phyloP scores from a whole-genome alignment of 768 basidiomycete genomes.

The Boletales sp. region DNA sequence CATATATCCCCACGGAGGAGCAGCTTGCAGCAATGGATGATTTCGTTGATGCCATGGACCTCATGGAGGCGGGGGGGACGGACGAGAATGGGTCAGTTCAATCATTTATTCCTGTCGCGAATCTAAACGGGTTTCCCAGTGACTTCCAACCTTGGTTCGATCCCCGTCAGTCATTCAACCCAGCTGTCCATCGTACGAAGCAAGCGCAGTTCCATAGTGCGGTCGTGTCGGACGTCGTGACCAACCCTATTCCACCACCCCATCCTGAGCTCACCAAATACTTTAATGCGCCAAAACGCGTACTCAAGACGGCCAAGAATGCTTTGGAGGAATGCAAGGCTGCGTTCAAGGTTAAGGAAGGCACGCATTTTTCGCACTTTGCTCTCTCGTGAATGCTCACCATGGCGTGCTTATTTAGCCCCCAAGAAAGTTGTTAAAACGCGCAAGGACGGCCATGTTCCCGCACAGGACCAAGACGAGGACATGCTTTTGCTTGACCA shows the following conservation, averaged over 20 bases:
- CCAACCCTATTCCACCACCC: conserved; percentile 77
- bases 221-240: conserved; percentile 66
- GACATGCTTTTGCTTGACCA: conserved; percentile 57
- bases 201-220: conserved; percentile 92
- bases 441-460: conserved; percentile 61
- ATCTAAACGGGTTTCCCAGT: conserved; percentile 36
- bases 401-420: conserved; percentile 35
- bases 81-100: conserved; percentile 68
- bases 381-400: neutral
- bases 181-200: conserved; percentile 85
- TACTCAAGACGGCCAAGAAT: conserved; percentile 56
- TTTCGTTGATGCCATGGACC: conserved; percentile 87
- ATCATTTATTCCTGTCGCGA: neutral
- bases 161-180: conserved; percentile 75
- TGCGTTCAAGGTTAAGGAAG: conserved; percentile 75
- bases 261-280: conserved; percentile 84
- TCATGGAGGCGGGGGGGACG: conserved; percentile 71
- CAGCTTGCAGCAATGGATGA: conserved; percentile 81
- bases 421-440: conserved; percentile 56
- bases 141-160: conserved; percentile 73
- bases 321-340: conserved; percentile 60
- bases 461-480: conserved; percentile 57
- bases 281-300: conserved; percentile 70
- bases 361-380: conserved; percentile 33
- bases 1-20: conserved; percentile 75